Evolutionary conservation across 345 rosid genomes (phyloP), one percentile per base, ranked within the genome.

Genomic region (Garcia nutans): DNA sequence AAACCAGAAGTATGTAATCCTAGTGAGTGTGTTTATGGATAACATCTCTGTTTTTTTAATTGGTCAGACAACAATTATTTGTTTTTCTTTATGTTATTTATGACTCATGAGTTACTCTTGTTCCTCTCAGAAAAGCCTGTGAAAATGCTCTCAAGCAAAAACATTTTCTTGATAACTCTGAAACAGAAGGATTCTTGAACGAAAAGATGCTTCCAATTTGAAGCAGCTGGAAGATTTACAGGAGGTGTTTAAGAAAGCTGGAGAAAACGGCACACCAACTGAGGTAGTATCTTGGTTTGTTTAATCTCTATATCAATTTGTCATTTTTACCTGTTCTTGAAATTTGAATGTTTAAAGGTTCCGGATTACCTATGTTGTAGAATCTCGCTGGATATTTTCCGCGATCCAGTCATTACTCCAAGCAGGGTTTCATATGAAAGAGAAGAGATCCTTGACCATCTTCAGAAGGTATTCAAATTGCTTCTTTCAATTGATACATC

Each of bases 391-490:
- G 97, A 93, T 79, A 91, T 93, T 45, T 88, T 89, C 72, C 89
- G 90, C 11, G 99, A 93, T 85, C 98, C 98, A 56, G 98, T 96
- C 72, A 85, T 93, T 63, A 82, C 94, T 76, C 99, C 98, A 11
- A 90, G 97, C 74, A 97, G 99, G 49, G 74, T 88, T 83, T 82
- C 97, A 52, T 96, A 96, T 70, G 98, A 96, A 83, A 93, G 97
- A 86, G 88, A 91, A 16, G 91, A 81, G 59, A 89, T 96, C 83
- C 93, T 91, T 57, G 92, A 96, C 37, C 98, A 96, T 88, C 88
- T 96, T 63, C 62, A 82, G 57, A 90, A 93, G 98, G 99, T 93
- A 22, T 58, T 52, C 37, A 13, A 8, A 58, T 69, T 50, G 31
- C 28, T 1, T 31, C 16, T 59, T 58, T 33, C 26, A 66, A 33